phyloP scores from a whole-genome alignment of 208 protist genomes.

The Trypanosoma melophagium region DNA sequence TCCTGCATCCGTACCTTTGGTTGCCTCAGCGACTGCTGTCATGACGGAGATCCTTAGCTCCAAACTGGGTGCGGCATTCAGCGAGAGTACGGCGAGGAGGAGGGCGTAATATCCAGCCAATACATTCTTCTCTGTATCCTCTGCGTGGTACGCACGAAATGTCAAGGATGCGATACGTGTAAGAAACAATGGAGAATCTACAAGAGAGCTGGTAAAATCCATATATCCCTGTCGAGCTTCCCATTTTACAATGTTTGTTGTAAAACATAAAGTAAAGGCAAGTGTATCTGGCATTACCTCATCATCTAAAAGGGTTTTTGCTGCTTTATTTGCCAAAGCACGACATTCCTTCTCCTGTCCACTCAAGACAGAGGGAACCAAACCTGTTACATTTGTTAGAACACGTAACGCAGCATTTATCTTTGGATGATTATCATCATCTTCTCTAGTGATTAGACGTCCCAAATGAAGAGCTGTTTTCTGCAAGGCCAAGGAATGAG shows the following conservation, averaged over 20 bases:
- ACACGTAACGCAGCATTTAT: constrained; percentile 42
- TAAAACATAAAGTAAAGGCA: constrained; percentile 66
- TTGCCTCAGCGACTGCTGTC: constrained; percentile 52
- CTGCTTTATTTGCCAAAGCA: constrained; percentile 15
- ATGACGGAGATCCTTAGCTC: constrained; percentile 61
- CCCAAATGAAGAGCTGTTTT: constrained; percentile 13
- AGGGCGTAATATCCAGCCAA: constrained; percentile 82
- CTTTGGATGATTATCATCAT: constrained; percentile 1
- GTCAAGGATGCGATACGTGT: constrained; percentile 13
- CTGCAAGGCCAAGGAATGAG: constrained; percentile 3
- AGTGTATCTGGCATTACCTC: constrained; percentile 28
- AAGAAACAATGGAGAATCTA: constrained; percentile 21
- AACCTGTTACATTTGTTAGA: constrained; percentile 66
- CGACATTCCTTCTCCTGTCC: not conserved
- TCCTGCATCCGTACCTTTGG: constrained; percentile 28
- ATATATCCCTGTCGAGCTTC: constrained; percentile 30
- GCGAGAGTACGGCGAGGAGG: constrained; percentile 63
- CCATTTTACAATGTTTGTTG: constrained; percentile 73
- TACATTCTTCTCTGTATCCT: constrained; percentile 55
- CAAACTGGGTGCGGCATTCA: constrained; percentile 23
- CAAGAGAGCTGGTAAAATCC: constrained; percentile 24
- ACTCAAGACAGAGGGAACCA: constrained; percentile 30
- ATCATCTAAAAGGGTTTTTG: constrained; percentile 8
- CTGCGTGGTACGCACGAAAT: constrained; percentile 24
- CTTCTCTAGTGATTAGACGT: constrained; percentile 2